These are phyloP conservation scores for Colletotrichum sansevieriae DNA, from an alignment of 2,329 filamentous ascomycete genomes.

Conservation along the genomic window DNA sequence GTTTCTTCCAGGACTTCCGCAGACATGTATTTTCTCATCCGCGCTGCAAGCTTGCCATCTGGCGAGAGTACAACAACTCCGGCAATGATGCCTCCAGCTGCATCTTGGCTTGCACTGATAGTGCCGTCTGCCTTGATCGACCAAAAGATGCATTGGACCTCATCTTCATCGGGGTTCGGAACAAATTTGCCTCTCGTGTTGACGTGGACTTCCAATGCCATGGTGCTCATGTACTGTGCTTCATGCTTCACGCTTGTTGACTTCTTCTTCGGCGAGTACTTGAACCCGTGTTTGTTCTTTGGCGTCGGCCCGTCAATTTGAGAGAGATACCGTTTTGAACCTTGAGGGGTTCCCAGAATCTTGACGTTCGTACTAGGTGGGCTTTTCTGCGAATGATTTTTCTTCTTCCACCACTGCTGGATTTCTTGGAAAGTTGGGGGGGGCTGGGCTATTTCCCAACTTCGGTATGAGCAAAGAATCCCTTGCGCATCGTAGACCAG, in stretches of 20 bases:
- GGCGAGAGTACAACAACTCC: constrained; percentile 82
- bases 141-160: constrained; percentile 92
- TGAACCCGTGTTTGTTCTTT: constrained; percentile 84
- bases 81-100: constrained; percentile 64
- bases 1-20: constrained; percentile 79
- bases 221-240: constrained; percentile 93
- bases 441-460: constrained; percentile 81
- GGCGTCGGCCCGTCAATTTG: constrained; percentile 93
- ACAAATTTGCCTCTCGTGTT: constrained; percentile 85
- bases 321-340: constrained; percentile 66
- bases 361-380: constrained; percentile 38
- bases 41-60: constrained; percentile 68
- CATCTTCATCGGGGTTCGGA: constrained; percentile 91
- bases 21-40: constrained; percentile 71
- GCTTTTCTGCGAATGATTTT: constrained; percentile 42
- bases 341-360: constrained; percentile 38
- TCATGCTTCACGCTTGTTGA: constrained; percentile 85
- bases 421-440: constrained; percentile 82
- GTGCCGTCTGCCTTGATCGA: constrained; percentile 82
- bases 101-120: constrained; percentile 60
- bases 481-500: constrained; percentile 61
- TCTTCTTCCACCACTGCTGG: constrained; percentile 71
- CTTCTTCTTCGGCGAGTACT: constrained; percentile 82
- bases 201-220: constrained; percentile 94
- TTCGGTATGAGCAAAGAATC: constrained; percentile 69